Percentiles rank a stretch among this genome's conserved stretches.
These are phyloP conservation scores for Ichthyophthirius multifiliis DNA, from an alignment of 169 alveolate genomes.

Conservation along the genomic window DNA sequence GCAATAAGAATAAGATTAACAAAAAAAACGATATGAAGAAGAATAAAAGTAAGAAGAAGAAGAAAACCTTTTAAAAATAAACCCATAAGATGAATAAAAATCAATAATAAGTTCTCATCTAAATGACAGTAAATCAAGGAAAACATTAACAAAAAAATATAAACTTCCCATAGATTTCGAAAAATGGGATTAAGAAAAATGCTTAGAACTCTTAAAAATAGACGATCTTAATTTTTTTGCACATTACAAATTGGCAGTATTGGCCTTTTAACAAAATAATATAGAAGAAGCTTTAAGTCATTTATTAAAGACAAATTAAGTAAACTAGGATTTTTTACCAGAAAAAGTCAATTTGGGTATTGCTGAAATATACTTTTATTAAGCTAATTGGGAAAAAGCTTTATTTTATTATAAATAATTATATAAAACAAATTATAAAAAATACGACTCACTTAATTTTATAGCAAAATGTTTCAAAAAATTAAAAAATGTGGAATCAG, in stretches of 20 bases:
- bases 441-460: background rate
- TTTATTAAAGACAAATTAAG: background rate
- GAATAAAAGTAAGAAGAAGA: background rate
- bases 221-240: background rate
- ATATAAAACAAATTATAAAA: background rate
- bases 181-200: background rate
- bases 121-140: background rate
- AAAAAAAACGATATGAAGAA: background rate
- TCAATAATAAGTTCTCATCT: background rate
- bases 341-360: background rate
- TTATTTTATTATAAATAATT: background rate
- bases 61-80: background rate
- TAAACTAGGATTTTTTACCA: background rate
- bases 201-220: background rate
- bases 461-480: background rate
- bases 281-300: background rate
- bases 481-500: background rate
- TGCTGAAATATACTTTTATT: background rate
- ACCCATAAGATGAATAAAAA: background rate
- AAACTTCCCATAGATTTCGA: background rate
- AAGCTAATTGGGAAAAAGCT: background rate
- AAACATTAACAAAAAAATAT: background rate
- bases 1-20: background rate
- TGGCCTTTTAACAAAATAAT: background rate
- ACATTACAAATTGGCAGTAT: background rate